Base-by-base conservation (phyloP, 2,329 filamentous ascomycete genomes). In the Lasiodiplodia sp. region DNA sequence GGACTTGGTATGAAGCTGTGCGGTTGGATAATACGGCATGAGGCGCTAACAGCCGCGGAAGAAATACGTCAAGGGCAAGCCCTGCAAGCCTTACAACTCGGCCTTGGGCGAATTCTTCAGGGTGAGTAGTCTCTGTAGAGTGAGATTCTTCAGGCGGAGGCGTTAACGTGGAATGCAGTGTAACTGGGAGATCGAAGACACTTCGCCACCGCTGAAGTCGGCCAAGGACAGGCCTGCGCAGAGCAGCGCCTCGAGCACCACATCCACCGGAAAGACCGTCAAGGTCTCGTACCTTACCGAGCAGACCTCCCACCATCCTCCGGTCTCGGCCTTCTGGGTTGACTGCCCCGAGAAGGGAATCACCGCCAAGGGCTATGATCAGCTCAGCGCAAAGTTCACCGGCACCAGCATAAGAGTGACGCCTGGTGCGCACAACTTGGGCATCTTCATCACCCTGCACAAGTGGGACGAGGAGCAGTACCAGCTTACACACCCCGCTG, bases 51-150 rank as follows among this genome's bases (percentile, higher is more conserved):
- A 57, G 55, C 31, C 18, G 55, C 44, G 64, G 53, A 69, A 89
- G 87, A 99, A 99, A 88, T 99, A 98, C 77, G 93, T 96, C 79
- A 98, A 98, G 84, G 95, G 95, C 70, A 97, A 94, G 84, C 96
- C 96, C 53, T 98, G 95, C 89, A 99, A 99, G 82, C 96, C 96
- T 12, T 99, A 99, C 84, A 99, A 99, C 82, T 97, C 94, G 58
- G 94, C 94, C 44, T 83, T 99, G 63, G 96, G 96, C 72, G 96
- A 99, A 83, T 99, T 99, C 83, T 99, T 99, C 83, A 88, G 94
- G 82, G 92, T 94, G 84, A 76, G 89, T 69, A 38, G 25, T 34
- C 63, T 47, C 34, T 14, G 12, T 10, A 25, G 12, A 10, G 11
- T 49, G 25, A 47, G 12, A 16, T 16, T 10, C n/a, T 4, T 23